A percentile compares a stretch with the other conserved stretches of the same genome.
These are phyloP conservation scores for Nymphaea thermarum DNA, from an alignment of 164 flowering plant genomes.

Conservation along the genomic window DNA sequence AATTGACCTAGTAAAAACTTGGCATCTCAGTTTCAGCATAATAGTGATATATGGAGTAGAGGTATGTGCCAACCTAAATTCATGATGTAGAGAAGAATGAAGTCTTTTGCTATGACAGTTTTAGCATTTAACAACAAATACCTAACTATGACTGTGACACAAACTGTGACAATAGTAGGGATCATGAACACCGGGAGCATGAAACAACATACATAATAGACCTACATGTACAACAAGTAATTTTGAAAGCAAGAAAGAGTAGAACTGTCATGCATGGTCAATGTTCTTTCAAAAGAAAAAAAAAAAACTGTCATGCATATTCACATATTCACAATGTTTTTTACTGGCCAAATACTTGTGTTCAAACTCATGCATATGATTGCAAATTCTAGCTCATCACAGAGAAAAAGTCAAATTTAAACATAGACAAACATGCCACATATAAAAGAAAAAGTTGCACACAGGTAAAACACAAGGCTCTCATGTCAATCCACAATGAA, in stretches of 20 bases:
- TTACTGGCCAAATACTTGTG: too few relatives aligned
- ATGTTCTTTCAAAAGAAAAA: slow-evolving; percentile 50
- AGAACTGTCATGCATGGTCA: slow-evolving; percentile 41
- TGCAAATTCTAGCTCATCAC: too few relatives aligned
- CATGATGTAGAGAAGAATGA: slow-evolving; percentile 99
- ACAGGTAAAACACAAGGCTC: too few relatives aligned
- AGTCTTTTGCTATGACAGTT: slow-evolving; percentile 99
- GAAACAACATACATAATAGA: slow-evolving; percentile 95
- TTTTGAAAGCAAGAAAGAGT: neutral
- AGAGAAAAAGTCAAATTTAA: too few relatives aligned
- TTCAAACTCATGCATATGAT: too few relatives aligned
- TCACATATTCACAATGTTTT: too few relatives aligned
- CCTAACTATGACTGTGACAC: slow-evolving; percentile 96
- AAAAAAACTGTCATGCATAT: too few relatives aligned
- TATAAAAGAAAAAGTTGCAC: too few relatives aligned
- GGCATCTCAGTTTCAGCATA: slow-evolving; percentile 96
- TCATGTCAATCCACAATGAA: too few relatives aligned
- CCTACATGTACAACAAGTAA: slow-evolving; percentile 29
- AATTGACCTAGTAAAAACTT: slow-evolving; percentile 97
- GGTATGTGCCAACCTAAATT: slow-evolving; percentile 81
- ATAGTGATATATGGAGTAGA: slow-evolving; percentile 88
- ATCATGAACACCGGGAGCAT: slow-evolving; percentile 93
- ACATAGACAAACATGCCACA: too few relatives aligned
- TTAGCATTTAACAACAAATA: slow-evolving; percentile 93
- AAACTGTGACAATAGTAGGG: slow-evolving; percentile 83